Evolutionary conservation across 164 flowering plant genomes (phyloP).

Genomic region (Chimonanthus salicifolius): DNA sequence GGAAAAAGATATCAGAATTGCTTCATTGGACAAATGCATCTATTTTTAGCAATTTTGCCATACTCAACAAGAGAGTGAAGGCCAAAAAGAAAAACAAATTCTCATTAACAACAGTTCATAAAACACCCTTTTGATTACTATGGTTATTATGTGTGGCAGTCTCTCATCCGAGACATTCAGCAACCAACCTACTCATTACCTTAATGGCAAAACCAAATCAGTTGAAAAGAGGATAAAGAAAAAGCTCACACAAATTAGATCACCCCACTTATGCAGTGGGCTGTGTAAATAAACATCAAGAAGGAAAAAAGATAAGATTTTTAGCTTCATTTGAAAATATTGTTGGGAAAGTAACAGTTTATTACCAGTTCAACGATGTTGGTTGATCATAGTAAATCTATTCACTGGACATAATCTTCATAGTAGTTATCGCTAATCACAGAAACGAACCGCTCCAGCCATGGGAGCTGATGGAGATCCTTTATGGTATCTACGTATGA

Average conservation of each 20-base stretch:
- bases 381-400: not conserved
- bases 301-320: not conserved
- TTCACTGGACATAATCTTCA: conserved; percentile 65
- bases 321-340: not conserved
- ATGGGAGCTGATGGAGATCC: conserved; percentile 94
- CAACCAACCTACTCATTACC: not conserved
- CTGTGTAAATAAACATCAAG: not conserved
- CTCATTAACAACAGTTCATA: not conserved
- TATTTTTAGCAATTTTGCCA: too few species aligned
- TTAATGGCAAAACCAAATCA: not conserved
- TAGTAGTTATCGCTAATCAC: conserved; percentile 87
- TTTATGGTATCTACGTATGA: conserved; percentile 80
- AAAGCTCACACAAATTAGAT: too few species aligned
- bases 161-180: not conserved
- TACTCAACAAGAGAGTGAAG: too few species aligned
- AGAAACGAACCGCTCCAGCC: conserved; percentile 96
- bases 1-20: too few species aligned
- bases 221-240: not conserved
- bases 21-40: too few species aligned
- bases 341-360: not conserved
- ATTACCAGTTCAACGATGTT: not conserved
- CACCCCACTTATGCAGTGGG: not conserved
- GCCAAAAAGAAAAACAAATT: too few species aligned
- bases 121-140: not conserved
- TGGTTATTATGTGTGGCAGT: not conserved